Percentiles rank a stretch among this genome's conserved stretches.
These are phyloP conservation scores for Cryptococcus deneoformans DNA, from an alignment of 1,284 basidiomycete genomes.

Conservation along the genomic window DNA sequence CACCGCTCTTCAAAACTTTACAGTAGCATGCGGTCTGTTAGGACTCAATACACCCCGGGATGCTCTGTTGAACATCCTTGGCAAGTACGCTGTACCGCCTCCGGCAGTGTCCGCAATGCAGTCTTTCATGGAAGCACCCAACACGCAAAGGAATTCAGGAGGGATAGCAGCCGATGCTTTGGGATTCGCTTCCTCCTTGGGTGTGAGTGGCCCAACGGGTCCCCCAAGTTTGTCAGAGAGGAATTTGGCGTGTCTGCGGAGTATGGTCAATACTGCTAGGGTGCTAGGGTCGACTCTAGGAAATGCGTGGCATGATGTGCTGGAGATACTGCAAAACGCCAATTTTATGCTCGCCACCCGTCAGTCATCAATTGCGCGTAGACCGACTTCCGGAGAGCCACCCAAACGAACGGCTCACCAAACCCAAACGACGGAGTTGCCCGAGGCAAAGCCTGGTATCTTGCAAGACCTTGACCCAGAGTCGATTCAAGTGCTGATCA, in stretches of 20 bases:
- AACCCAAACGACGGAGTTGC: background rate
- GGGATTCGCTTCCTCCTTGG: constrained; percentile 53
- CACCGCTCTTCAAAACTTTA: constrained; percentile 74
- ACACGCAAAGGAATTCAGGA: constrained; percentile 46
- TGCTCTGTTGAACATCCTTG: constrained; percentile 81
- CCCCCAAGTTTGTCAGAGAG: constrained; percentile 77
- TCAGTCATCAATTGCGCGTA: constrained; percentile 13
- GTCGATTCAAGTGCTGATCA: constrained; percentile 66
- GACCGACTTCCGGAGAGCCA: constrained; percentile 9
- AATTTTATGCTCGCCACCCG: constrained; percentile 78
- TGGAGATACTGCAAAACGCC: constrained; percentile 88
- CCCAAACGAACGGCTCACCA: constrained; percentile 2
- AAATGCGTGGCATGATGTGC: constrained; percentile 83
- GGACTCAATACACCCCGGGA: constrained; percentile 83
- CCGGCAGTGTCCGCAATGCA: constrained; percentile 81
- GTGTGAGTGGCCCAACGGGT: constrained; percentile 33
- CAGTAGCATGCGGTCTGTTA: constrained; percentile 85
- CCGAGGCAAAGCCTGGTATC: constrained; percentile 19
- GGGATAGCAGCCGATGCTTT: constrained; percentile 65
- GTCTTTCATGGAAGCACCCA: constrained; percentile 57
- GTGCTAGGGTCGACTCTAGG: constrained; percentile 82
- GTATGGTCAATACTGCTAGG: constrained; percentile 71
- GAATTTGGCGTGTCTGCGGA: constrained; percentile 86
- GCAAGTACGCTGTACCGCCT: constrained; percentile 83
- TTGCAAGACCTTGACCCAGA: constrained; percentile 69